Conservation (phyloP, 1,284 basidiomycete species). For the Ceratobasidium sp. region DNA sequence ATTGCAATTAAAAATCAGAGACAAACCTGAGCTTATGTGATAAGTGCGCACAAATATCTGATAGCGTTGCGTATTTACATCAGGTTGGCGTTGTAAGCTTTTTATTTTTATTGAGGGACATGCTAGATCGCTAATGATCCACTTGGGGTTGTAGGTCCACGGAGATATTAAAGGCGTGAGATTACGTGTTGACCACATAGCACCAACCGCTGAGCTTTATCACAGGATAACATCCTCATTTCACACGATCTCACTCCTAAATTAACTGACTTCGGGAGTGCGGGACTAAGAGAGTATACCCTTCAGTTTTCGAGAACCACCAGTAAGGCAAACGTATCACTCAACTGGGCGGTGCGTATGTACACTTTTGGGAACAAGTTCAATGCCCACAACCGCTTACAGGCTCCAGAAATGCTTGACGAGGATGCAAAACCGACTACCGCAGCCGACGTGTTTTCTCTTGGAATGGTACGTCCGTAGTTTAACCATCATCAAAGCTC, state of each 20-base stretch:
- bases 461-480: no score
- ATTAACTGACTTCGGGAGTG: background rate
- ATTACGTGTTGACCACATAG: background rate
- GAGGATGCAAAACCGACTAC: no score
- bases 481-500: no score
- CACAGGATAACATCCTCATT: background rate
- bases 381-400: no score
- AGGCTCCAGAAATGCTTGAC: no score
- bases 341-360: background rate
- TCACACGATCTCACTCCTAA: background rate
- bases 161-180: conserved; percentile 8
- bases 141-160: background rate
- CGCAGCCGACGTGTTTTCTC: no score
- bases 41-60: conserved; percentile 1
- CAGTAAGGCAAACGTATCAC: background rate
- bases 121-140: background rate
- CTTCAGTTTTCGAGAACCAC: background rate
- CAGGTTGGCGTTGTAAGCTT: background rate
- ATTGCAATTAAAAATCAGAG: background rate
- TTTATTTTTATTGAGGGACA: background rate
- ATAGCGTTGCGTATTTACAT: background rate
- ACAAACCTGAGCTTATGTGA: background rate
- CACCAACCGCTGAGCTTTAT: background rate
- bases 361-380: no score
- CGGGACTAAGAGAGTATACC: background rate